phyloP scores from a whole-genome alignment of 1,139 yeast genomes.

The Zygosaccharomyces pseudobailii region DNA sequence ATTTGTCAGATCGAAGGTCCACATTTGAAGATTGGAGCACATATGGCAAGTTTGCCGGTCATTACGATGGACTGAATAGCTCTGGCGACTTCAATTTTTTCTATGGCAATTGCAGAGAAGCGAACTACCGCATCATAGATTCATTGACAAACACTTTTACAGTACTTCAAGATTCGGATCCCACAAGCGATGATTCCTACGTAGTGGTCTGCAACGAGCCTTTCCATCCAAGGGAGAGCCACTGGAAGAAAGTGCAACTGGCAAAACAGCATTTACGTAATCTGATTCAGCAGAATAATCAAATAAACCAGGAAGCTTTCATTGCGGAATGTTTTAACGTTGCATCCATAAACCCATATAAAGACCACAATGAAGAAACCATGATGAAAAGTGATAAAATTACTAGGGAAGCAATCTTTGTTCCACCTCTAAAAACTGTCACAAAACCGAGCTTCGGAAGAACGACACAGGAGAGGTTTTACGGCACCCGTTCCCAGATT shows the following conservation, averaged over 20 bases:
- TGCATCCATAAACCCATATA: slow-evolving; percentile 42
- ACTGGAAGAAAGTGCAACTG: slow-evolving; percentile 66
- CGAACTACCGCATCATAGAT: slow-evolving; percentile 34
- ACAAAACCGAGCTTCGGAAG: slow-evolving; percentile 34
- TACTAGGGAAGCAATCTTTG: slow-evolving; percentile 55
- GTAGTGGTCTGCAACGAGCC: slow-evolving; percentile 35
- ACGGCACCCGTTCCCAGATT: slow-evolving; percentile 91
- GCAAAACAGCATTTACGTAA: slow-evolving; percentile 48
- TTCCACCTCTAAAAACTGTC: slow-evolving; percentile 52
- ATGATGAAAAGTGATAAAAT: slow-evolving; percentile 41
- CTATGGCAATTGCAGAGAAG: slow-evolving; percentile 53
- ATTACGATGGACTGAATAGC: slow-evolving; percentile 36
- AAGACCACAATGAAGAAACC: slow-evolving; percentile 14
- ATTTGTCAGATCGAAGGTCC: slow-evolving; percentile 40
- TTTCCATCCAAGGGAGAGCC: slow-evolving; percentile 42
- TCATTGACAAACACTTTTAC: slow-evolving; percentile 36
- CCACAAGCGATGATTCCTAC: slow-evolving; percentile 18
- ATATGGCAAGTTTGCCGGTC: slow-evolving; percentile 26
- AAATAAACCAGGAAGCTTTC: slow-evolving; percentile 39
- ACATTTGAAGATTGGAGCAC: slow-evolving; percentile 45
- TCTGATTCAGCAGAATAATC: slow-evolving; percentile 36
- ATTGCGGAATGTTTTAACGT: slow-evolving; percentile 50
- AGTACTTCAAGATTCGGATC: slow-evolving; percentile 44
- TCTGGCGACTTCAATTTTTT: slow-evolving; percentile 85
- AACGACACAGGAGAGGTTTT: slow-evolving; percentile 46